Evolutionary conservation across 176 grass and related monocot genomes (phyloP).

Genomic region (Oryza rufipogon): DNA sequence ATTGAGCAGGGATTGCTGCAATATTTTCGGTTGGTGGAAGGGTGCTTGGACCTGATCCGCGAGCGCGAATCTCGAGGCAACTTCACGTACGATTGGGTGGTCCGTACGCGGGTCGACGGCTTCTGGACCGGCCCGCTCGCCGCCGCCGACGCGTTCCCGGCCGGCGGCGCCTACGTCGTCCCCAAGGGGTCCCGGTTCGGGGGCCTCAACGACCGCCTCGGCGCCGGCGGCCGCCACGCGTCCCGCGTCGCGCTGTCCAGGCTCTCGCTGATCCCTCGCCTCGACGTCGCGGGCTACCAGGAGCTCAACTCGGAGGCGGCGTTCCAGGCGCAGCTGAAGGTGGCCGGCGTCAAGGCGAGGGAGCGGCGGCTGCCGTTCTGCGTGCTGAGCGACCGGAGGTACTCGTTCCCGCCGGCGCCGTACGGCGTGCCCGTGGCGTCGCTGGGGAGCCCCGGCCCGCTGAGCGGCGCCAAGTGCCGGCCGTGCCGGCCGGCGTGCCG

Average conservation of each 20-base stretch:
- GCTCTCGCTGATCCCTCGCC: conserved; percentile 51
- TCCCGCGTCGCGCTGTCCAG: conserved; percentile 58
- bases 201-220: conserved; percentile 86
- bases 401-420: conserved; percentile 48
- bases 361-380: conserved; percentile 70
- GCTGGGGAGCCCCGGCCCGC: conserved; percentile 59
- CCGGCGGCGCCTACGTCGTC: conserved; percentile 47
- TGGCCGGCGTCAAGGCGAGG: background rate
- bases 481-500: conserved; percentile 56
- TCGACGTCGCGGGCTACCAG: conserved; percentile 44
- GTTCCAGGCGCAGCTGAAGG: conserved; percentile 64
- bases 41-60: conserved; percentile 70
- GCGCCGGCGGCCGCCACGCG: conserved; percentile 44
- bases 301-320: conserved; percentile 75
- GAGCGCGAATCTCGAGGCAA: conserved; percentile 53
- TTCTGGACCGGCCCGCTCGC: conserved; percentile 61
- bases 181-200: conserved; percentile 66
- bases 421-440: conserved; percentile 77
- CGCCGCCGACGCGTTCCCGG: background rate
- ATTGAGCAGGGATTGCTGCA: conserved; percentile 69
- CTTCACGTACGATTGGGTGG: conserved; percentile 67
- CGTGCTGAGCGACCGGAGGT: conserved; percentile 67
- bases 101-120: conserved; percentile 81
- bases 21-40: conserved; percentile 83
- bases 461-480: conserved; percentile 87